Conservation (phyloP, 1,284 basidiomycete genomes). For the Leccinum fallax region DNA sequence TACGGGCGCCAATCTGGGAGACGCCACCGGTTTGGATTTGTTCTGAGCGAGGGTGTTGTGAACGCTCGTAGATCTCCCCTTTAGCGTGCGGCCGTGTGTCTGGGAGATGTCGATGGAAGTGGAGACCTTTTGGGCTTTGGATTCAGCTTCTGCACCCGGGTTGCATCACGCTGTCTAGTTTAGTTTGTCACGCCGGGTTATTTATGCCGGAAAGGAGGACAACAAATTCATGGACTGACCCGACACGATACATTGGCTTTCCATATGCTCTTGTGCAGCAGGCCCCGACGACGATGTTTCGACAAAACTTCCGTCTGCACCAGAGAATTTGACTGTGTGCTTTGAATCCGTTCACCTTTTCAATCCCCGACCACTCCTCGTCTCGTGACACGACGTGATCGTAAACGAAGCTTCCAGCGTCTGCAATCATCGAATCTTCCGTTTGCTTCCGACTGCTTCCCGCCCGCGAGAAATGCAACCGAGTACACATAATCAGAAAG, state of each 20-base stretch:
- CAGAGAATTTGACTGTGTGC: no score
- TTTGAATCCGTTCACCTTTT: no score
- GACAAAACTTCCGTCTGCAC: no score
- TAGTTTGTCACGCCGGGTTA: slow-evolving; percentile 10
- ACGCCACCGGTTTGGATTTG: slow-evolving; percentile 46
- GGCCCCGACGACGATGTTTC: no score
- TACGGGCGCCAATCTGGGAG: slow-evolving; percentile 15
- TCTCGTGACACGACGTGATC: background rate
- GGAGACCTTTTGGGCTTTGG: slow-evolving; percentile 37
- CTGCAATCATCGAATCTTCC: background rate
- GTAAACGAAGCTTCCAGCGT: background rate
- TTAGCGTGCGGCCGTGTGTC: slow-evolving; percentile 23
- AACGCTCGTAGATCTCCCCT: slow-evolving; percentile 63
- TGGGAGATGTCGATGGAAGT: slow-evolving; percentile 30
- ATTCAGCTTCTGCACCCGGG: slow-evolving; percentile 43
- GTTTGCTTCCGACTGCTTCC: background rate
- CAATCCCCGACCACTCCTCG: no score
- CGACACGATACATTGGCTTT: slow-evolving; percentile 70
- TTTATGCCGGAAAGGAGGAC: background rate
- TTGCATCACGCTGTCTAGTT: slow-evolving; percentile 53
- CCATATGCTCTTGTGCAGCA: slow-evolving; percentile 72
- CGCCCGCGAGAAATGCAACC: no score
- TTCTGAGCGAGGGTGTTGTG: slow-evolving; percentile 58
- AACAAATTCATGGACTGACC: slow-evolving; percentile 48
- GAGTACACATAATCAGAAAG: no score